phyloP scores from a whole-genome alignment of 768 basidiomycete genomes.

The Pholiota molesta region DNA sequence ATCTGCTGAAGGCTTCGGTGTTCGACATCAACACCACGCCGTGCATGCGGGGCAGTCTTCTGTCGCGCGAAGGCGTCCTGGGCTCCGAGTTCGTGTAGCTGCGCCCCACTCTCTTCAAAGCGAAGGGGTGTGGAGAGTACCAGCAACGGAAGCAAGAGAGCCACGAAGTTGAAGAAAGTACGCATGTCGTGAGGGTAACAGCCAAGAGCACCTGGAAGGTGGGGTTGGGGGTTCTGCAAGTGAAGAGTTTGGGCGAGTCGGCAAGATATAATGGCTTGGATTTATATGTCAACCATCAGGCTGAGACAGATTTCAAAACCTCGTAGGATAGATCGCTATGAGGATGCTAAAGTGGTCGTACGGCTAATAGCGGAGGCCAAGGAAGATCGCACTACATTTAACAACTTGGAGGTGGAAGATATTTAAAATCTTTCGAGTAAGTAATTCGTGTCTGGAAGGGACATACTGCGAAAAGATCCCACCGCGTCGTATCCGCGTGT shows the following conservation, averaged over 20 bases:
- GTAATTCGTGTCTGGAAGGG: too few relatives aligned
- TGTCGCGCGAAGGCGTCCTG: neutral
- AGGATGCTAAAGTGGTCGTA: too few relatives aligned
- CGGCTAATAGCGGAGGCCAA: too few relatives aligned
- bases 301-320: neutral
- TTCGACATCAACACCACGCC: constrained; percentile 15
- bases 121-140: neutral
- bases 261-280: neutral
- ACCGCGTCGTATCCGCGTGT: too few relatives aligned
- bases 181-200: neutral
- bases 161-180: neutral
- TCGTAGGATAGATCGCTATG: too few relatives aligned
- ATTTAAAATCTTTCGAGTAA: too few relatives aligned
- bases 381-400: too few relatives aligned
- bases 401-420: too few relatives aligned
- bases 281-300: neutral
- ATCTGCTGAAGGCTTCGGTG: constrained; percentile 24
- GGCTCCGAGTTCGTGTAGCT: neutral
- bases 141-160: neutral
- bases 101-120: neutral
- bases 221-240: too few relatives aligned
- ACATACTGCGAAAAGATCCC: too few relatives aligned
- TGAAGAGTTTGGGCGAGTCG: too few relatives aligned
- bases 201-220: neutral
- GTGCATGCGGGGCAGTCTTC: neutral